Conservation (phyloP, 2,329 filamentous ascomycete genomes). For the Arthrobotrys iridis region DNA sequence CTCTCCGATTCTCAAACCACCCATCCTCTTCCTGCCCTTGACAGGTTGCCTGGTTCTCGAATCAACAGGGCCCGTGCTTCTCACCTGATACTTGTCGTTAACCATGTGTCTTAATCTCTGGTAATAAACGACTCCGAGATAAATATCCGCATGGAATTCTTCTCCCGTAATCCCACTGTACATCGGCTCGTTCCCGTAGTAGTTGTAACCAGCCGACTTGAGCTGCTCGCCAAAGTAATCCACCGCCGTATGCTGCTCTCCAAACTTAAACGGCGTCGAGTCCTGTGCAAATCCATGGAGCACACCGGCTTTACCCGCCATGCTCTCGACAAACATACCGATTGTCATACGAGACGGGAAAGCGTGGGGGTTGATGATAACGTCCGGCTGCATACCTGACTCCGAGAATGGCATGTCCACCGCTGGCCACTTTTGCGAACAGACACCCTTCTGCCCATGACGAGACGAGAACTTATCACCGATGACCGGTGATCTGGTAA, state of each 20-base stretch:
- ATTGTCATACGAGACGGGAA: constrained; percentile 99
- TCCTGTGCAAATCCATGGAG: constrained; percentile 97
- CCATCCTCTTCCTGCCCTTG: constrained; percentile 89
- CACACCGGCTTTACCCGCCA: constrained; percentile 93
- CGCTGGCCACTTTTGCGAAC: constrained; percentile 92
- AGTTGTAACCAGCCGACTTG: constrained; percentile 94
- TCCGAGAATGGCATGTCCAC: constrained; percentile 97
- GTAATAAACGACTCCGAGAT: constrained; percentile 97
- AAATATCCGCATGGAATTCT: constrained; percentile 93
- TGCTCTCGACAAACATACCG: constrained; percentile 97
- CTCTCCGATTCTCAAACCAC: constrained; percentile 98
- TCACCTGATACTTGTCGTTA: constrained; percentile 98
- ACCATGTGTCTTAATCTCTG: constrained; percentile 99
- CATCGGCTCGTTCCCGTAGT: constrained; percentile 98
- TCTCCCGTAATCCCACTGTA: constrained; percentile 97
- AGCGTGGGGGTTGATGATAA: constrained; percentile 99
- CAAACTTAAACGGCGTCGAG: constrained; percentile 92
- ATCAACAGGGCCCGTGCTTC: constrained; percentile 92
- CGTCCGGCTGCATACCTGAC: constrained; percentile 92
- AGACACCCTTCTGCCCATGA: constrained; percentile 97
- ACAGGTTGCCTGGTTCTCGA: constrained; percentile 93
- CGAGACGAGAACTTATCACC: constrained; percentile 99
- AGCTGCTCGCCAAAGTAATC: constrained; percentile 98
- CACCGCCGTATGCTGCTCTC: constrained; percentile 87
- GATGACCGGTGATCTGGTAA: constrained; percentile 89